These are phyloP conservation scores for Candida orba DNA, from an alignment of 805 yeast species.

Conservation along the genomic window DNA sequence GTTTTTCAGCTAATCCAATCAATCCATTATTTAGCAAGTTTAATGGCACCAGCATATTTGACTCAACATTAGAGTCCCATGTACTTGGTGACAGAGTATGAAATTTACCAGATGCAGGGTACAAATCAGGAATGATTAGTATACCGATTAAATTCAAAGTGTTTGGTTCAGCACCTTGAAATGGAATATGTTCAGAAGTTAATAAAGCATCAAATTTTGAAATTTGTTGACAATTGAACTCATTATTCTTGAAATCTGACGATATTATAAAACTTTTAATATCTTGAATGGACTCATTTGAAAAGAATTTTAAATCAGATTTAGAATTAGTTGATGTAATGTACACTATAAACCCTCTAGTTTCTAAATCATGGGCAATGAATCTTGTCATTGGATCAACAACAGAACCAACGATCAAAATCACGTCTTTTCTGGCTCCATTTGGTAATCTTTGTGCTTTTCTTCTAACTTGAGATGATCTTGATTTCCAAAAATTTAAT, in stretches of 20 bases:
- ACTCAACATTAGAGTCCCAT: conserved; percentile 43
- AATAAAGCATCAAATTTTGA: conserved; percentile 41
- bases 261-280: conserved; percentile 55
- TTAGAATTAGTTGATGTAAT: conserved; percentile 42
- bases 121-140: conserved; percentile 61
- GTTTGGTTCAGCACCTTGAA: conserved; percentile 51
- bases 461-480: conserved; percentile 26
- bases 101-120: conserved; percentile 61
- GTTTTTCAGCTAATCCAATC: conserved; percentile 43
- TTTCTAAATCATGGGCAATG: conserved; percentile 66
- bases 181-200: conserved; percentile 48
- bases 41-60: conserved; percentile 41
- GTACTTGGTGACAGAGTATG: conserved; percentile 44
- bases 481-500: not conserved
- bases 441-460: conserved; percentile 55
- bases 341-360: conserved; percentile 76
- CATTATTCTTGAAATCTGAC: conserved; percentile 33
- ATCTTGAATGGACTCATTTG: conserved; percentile 59
- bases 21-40: conserved; percentile 50
- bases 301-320: conserved; percentile 35
- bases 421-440: conserved; percentile 72
- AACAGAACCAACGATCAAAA: conserved; percentile 70
- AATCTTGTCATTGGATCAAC: conserved; percentile 64
- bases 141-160: conserved; percentile 55
- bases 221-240: conserved; percentile 39